Base-by-base conservation (phyloP, 306 rosid genomes). In the Medicago ruthenica region DNA sequence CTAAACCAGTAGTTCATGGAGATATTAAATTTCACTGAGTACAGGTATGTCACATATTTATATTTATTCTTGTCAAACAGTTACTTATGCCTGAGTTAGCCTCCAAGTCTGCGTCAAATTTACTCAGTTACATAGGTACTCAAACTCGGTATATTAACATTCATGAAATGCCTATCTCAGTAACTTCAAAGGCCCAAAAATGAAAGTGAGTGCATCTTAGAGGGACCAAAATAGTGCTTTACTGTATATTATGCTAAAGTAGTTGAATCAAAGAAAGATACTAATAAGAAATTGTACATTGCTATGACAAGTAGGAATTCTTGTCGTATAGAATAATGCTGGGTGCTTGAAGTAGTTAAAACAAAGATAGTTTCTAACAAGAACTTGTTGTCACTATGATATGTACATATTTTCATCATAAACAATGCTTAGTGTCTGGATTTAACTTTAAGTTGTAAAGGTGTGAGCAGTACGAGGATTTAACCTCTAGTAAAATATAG, bases 401-500 rank as follows among this genome's bases (percentile, higher is more conserved):
- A 66, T 41, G 34, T 18, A 55, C 34, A 7, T 65, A 18, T 55
- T 73, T 47, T 68, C 40, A 41, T 44, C 45, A 12, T 51, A 20
- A 51, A 34, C 22, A 24, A 21, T 74, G 60, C 42, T 2, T 37
- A 77, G 37, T 42, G 44, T 17, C 69, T 44, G 31, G 22, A 21
- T 60, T 15, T 12, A 67, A 54, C 74, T 42, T 58, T 40, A 67
- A 76, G 36, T 41, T 67, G 62, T 36, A 22, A 59, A 47, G 41
- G 40, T 39, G n/a, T 22, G 60, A 22, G 22, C 45, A 70, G n/a
- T 42, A 45, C 54, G 24, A 62, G 37, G 63, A 34, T 34, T 34
- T 34, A 34, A 34, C 37, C 37, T 34, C 7, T 0, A 34, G 37
- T 34, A 34, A 6, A 22, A 63, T 36, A 24, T 48, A 76, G 51